phyloP scores from a whole-genome alignment of 2,329 filamentous ascomycete genomes.

The Aspergillus ochraceoroseus region DNA sequence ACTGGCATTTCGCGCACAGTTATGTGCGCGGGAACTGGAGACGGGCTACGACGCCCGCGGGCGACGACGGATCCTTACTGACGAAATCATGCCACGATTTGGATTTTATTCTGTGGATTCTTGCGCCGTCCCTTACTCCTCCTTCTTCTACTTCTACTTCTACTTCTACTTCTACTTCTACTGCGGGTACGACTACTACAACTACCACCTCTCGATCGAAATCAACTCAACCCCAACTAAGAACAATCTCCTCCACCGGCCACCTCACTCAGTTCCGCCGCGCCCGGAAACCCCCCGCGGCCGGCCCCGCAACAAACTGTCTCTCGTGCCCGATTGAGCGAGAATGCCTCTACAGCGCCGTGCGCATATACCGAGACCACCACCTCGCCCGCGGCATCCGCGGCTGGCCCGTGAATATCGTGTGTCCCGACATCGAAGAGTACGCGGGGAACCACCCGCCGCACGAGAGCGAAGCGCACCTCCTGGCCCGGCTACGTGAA shows the following conservation, averaged over 20 bases:
- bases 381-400: constrained; percentile 63
- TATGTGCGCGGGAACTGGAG: constrained; percentile 94
- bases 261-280: constrained; percentile 72
- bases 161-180: background rate
- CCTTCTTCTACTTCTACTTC: constrained; percentile 49
- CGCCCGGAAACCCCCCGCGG: constrained; percentile 67
- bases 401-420: constrained; percentile 79
- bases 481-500: constrained; percentile 48
- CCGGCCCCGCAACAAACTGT: constrained; percentile 79
- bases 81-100: constrained; percentile 97
- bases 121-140: constrained; percentile 52
- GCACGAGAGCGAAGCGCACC: constrained; percentile 46
- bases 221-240: background rate
- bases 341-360: constrained; percentile 78
- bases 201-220: background rate
- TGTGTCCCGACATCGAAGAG: constrained; percentile 89
- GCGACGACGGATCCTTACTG: constrained; percentile 72
- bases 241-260: constrained; percentile 68
- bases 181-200: background rate
- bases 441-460: no score
- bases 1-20: constrained; percentile 91
- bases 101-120: constrained; percentile 84
- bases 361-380: constrained; percentile 71
- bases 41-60: constrained; percentile 64
- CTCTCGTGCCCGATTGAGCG: constrained; percentile 69